Percentiles rank a stretch among this genome's conserved stretches.
These are phyloP conservation scores for Pseudonitzschia pungens DNA, from an alignment of 108 stramenopile genomes.

Conservation along the genomic window DNA sequence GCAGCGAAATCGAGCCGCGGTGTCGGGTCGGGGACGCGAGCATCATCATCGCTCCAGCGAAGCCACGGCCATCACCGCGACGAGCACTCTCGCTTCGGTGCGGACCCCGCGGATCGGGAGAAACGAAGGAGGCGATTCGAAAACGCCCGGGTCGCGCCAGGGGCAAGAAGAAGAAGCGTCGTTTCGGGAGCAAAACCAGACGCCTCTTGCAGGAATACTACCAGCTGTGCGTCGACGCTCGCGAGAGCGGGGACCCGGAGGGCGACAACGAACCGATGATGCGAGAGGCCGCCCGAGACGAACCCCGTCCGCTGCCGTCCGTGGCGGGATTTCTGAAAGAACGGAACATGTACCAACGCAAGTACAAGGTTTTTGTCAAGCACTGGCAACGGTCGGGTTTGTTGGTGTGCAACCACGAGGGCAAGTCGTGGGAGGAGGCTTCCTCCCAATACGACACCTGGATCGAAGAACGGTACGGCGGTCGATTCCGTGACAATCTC, in stretches of 20 bases:
- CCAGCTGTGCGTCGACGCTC: neutral
- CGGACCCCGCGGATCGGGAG: no score
- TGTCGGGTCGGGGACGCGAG: neutral
- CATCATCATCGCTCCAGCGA: neutral
- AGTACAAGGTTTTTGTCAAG: neutral
- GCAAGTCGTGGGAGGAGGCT: neutral
- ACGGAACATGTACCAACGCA: neutral
- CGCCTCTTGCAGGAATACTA: slow-evolving; percentile 5
- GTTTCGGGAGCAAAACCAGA: neutral
- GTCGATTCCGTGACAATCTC: neutral
- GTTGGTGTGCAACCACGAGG: neutral
- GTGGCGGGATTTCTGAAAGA: neutral
- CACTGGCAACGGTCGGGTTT: slow-evolving; percentile 11
- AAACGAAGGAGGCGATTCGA: no score
- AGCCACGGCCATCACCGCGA: no score
- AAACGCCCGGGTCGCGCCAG: neutral
- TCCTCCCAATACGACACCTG: neutral
- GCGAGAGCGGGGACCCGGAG: neutral
- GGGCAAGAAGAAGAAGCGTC: neutral
- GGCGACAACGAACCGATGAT: no score
- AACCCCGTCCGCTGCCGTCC: neutral
- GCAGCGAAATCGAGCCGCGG: no score
- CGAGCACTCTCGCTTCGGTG: no score
- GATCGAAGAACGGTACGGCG: neutral
- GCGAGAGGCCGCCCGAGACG: neutral